Percentiles rank a stretch among this genome's conserved stretches.
phyloP scores from a whole-genome alignment of 352 stramenopile genomes.

The Elongisporangium undulatum region DNA sequence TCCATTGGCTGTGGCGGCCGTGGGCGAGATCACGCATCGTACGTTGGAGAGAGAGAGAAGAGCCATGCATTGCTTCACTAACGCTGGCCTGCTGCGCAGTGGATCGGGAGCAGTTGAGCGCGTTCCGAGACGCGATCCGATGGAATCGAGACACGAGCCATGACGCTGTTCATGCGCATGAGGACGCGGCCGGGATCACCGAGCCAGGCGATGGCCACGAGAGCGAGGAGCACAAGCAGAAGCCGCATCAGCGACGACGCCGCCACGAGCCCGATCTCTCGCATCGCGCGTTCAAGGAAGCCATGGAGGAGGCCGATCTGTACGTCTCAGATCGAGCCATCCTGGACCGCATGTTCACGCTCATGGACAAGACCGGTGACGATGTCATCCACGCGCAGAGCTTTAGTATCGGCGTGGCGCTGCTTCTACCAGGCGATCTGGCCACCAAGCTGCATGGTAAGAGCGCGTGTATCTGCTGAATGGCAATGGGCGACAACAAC shows the following conservation, averaged over 20 bases:
- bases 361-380: conserved; percentile 58
- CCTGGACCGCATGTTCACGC: conserved; percentile 49
- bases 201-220: not conserved
- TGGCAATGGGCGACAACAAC: conserved; percentile 4
- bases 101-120: conserved; percentile 29
- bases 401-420: conserved; percentile 36
- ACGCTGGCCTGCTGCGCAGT: conserved; percentile 15
- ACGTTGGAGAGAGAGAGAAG: conserved; percentile 3
- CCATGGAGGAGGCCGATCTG: conserved; percentile 40
- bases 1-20: conserved; percentile 38
- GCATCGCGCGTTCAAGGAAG: conserved; percentile 24
- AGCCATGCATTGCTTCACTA: not conserved
- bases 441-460: conserved; percentile 36
- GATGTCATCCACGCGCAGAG: conserved; percentile 35
- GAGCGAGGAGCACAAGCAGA: conserved; percentile 4
- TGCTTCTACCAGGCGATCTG: conserved; percentile 40
- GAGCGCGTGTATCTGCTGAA: not conserved
- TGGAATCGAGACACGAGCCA: not conserved
- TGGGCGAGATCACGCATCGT: conserved; percentile 59
- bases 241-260: not conserved
- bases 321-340: conserved; percentile 38
- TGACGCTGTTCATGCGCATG: not conserved
- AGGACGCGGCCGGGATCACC: not conserved
- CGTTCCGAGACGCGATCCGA: conserved; percentile 16
- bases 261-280: conserved; percentile 29